Evolutionary conservation across 257 asterid species (phyloP).

Genomic region (Haberlea rhodopensis): DNA sequence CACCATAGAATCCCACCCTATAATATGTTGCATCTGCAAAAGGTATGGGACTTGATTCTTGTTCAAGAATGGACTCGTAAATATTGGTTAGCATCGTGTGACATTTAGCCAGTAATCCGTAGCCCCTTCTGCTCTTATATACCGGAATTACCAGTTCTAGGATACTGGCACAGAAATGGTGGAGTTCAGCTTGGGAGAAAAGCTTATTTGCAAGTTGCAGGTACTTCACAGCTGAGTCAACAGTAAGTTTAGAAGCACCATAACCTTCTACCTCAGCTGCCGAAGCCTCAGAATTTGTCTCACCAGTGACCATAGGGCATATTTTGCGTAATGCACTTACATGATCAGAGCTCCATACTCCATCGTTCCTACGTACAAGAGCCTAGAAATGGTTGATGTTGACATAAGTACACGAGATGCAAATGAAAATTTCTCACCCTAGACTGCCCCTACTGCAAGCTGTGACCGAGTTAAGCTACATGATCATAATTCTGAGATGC

Average conservation of each 20-base stretch:
- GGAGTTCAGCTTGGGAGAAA: slow-evolving; percentile 99
- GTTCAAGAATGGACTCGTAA: slow-evolving; percentile 95
- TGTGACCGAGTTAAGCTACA: not conserved
- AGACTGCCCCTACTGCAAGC: not conserved
- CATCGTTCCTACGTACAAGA: slow-evolving; percentile 89
- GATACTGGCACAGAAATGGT: slow-evolving; percentile 98
- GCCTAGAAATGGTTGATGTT: slow-evolving; percentile 53
- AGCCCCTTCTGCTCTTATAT: slow-evolving; percentile 81
- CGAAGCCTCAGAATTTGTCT: slow-evolving; percentile 74
- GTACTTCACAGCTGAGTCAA: slow-evolving; percentile 97
- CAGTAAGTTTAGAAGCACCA: slow-evolving; percentile 95
- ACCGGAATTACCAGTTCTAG: slow-evolving; percentile 95
- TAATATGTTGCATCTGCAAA: slow-evolving; percentile 98
- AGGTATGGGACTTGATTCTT: slow-evolving; percentile 96
- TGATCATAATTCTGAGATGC: not conserved
- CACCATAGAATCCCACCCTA: slow-evolving; percentile 95
- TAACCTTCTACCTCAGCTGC: slow-evolving; percentile 99
- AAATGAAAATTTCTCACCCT: not conserved
- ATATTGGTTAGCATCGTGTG: slow-evolving; percentile 93
- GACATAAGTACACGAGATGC: slow-evolving; percentile 31
- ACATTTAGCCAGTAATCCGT: slow-evolving; percentile 94
- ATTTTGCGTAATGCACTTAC: slow-evolving; percentile 82
- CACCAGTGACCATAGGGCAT: slow-evolving; percentile 93
- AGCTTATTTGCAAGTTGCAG: slow-evolving; percentile 95
- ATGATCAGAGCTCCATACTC: slow-evolving; percentile 94